A percentile compares a stretch with the other conserved stretches of the same genome.
Evolutionary conservation across 441 rosid genomes (phyloP).

Genomic region (Biscutella laevigata): DNA sequence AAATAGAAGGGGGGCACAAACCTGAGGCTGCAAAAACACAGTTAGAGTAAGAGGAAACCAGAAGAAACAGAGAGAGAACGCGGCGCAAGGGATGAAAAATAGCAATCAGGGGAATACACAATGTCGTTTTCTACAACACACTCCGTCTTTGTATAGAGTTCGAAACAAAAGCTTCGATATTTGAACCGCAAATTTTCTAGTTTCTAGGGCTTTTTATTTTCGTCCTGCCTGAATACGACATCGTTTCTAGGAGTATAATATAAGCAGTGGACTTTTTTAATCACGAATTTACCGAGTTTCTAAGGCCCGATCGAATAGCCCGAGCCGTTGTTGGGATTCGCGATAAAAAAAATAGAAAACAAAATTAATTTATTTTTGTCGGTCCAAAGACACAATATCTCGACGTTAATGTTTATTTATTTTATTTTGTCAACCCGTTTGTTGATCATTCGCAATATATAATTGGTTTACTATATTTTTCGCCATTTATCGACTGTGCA

Average conservation of each 20-base stretch:
- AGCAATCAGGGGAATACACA: neutral
- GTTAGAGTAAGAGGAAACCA: neutral
- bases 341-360: too few species aligned
- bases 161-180: neutral
- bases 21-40: conserved; percentile 10
- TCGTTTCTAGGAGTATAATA: too few species aligned
- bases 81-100: neutral
- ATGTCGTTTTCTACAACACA: too few species aligned
- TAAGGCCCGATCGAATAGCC: neutral
- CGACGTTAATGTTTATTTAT: too few species aligned
- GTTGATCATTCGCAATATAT: too few species aligned
- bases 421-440: too few species aligned
- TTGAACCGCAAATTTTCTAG: neutral
- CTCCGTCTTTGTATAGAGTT: too few species aligned
- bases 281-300: neutral
- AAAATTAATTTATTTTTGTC: too few species aligned
- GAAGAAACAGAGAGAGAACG: neutral
- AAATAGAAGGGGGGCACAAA: neutral
- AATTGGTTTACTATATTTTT: too few species aligned
- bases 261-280: too few species aligned
- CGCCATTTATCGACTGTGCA: too few species aligned
- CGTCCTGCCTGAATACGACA: neutral
- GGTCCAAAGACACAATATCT: too few species aligned
- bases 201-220: conserved; percentile 12
- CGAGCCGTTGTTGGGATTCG: neutral